phyloP scores from a whole-genome alignment of 1,139 yeast species.

The Lodderomyces oxycetoniae region DNA sequence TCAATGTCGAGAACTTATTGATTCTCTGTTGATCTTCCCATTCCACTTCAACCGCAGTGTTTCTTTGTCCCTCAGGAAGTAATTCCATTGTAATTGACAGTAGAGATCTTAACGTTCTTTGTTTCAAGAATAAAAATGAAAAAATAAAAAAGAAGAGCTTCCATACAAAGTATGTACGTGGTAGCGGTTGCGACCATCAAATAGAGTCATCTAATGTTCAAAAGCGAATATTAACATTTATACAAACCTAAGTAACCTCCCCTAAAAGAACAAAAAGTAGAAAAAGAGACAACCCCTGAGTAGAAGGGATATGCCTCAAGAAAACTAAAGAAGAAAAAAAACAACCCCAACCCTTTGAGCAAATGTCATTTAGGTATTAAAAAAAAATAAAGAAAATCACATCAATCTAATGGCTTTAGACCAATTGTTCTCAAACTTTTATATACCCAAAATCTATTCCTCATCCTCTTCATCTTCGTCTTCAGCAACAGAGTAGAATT shows the following conservation, averaged over 20 bases:
- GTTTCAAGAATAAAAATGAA: constrained; percentile 1
- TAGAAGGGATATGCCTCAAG: neutral
- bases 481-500: constrained; percentile 97
- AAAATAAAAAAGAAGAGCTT: neutral
- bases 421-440: neutral
- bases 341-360: no score
- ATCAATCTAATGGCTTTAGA: neutral
- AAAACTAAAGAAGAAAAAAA: no score
- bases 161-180: neutral
- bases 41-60: constrained; percentile 66
- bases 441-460: constrained; percentile 42
- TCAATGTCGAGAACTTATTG: constrained; percentile 80
- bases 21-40: constrained; percentile 89
- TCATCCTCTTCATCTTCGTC: constrained; percentile 95
- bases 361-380: no score
- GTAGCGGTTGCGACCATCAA: constrained; percentile 1
- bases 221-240: constrained; percentile 6
- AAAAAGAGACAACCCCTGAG: neutral
- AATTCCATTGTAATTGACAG: constrained; percentile 37
- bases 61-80: constrained; percentile 62
- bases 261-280: constrained; percentile 4
- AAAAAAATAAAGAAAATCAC: no score
- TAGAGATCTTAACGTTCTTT: no score
- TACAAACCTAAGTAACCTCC: constrained; percentile 5
- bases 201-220: neutral